A percentile compares a stretch with the other conserved stretches of the same genome.
These are phyloP conservation scores for Luffa acutangula DNA, from an alignment of 306 rosid genomes.

Conservation along the genomic window DNA sequence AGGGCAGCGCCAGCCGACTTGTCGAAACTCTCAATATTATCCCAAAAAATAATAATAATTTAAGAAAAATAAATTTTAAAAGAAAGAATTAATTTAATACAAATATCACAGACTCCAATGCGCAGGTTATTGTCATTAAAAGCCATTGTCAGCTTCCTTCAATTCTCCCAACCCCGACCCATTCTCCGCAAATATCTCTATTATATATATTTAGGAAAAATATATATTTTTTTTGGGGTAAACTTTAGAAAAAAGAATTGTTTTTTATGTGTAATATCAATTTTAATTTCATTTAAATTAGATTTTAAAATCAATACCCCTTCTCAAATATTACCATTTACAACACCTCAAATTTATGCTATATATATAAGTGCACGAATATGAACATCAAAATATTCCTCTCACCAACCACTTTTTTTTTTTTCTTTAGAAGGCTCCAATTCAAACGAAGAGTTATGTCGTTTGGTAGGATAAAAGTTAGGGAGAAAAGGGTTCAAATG, in stretches of 20 bases:
- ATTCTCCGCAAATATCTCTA: neutral
- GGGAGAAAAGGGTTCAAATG: neutral
- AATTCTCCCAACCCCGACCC: neutral
- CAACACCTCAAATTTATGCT: too few species aligned
- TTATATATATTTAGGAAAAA: neutral
- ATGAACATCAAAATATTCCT: too few species aligned
- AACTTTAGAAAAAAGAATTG: too few species aligned
- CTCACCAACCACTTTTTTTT: too few species aligned
- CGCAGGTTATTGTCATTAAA: slow-evolving; percentile 1
- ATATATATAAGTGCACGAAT: too few species aligned
- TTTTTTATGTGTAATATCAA: too few species aligned
- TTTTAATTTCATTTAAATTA: too few species aligned
- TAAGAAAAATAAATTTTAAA: too few species aligned
- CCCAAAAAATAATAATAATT: neutral
- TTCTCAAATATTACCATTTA: too few species aligned
- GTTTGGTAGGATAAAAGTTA: neutral
- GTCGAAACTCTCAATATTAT: neutral
- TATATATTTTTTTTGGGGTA: too few species aligned
- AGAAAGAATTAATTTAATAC: neutral
- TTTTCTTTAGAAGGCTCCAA: too few species aligned
- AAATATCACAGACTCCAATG: neutral
- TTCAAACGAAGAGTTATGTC: neutral
- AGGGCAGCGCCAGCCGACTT: slow-evolving; percentile 1
- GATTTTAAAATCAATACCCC: too few species aligned
- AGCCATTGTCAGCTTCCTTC: slow-evolving; percentile 11